Evolutionary conservation across 495 filamentous ascomycete genomes (phyloP).

Genomic region (Tuber calosporum): DNA sequence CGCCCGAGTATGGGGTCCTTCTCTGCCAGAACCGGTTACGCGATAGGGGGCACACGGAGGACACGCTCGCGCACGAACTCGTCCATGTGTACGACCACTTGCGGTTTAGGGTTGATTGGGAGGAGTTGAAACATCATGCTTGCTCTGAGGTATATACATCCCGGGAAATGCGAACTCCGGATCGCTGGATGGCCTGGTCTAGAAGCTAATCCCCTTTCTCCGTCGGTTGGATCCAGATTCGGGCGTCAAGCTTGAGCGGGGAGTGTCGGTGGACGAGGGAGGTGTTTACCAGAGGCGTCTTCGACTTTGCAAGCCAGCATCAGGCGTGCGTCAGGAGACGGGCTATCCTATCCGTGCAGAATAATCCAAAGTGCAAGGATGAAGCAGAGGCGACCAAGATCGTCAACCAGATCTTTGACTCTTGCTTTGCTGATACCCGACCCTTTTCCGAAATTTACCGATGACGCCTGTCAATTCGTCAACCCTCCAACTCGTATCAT

Average conservation of each 20-base stretch:
- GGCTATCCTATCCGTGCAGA: constrained; percentile 66
- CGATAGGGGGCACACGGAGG: constrained; percentile 70
- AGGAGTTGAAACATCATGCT: constrained; percentile 74
- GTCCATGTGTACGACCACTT: constrained; percentile 94
- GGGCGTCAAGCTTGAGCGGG: constrained; percentile 81
- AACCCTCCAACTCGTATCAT: background rate
- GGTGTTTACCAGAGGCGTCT: constrained; percentile 73
- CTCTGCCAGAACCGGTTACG: constrained; percentile 83
- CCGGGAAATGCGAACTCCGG: background rate
- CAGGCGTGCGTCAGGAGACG: constrained; percentile 82
- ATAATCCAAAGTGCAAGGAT: constrained; percentile 71
- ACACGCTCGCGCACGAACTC: constrained; percentile 95
- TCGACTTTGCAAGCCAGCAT: constrained; percentile 81
- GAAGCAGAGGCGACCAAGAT: constrained; percentile 78
- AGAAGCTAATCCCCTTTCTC: constrained; percentile 3
- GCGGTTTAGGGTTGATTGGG: constrained; percentile 79
- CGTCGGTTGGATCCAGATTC: constrained; percentile 53
- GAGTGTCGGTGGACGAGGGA: constrained; percentile 90
- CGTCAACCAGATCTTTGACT: constrained; percentile 96
- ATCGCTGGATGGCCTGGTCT: background rate
- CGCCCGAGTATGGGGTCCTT: constrained; percentile 72
- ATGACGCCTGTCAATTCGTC: constrained; percentile 43
- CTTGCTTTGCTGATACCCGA: constrained; percentile 85
- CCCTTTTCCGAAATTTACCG: constrained; percentile 96
- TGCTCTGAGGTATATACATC: constrained; percentile 72